Evolutionary conservation across 106 monocot species (phyloP), one percentile per base, ranked within the genome.

Genomic region (Acorus gramineus): DNA sequence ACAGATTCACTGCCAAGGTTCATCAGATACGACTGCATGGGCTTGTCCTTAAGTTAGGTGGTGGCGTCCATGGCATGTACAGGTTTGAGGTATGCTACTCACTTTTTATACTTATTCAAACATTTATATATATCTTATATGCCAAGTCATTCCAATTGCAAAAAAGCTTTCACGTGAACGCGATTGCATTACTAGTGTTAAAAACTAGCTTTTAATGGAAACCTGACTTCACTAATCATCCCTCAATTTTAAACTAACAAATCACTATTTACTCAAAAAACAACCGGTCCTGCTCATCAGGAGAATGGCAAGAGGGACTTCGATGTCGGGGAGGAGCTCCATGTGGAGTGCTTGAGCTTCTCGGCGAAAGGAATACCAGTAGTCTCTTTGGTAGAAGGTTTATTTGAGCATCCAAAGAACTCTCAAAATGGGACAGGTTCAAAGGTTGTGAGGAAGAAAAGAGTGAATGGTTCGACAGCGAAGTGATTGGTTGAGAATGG

Each of bases 51-150:
- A 82, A 96, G 54, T 63, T 96, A 46, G 75, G 64, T 49, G 82
- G 76, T 72, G 90, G 87, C 49, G 55, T 83, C 60, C 80, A 77
- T 5, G 95, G 95, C 74, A 96, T 91, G 95, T 91, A 85, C 56
- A 90, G 82, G 68, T 96, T 96, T 79, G 76, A 87, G 95, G 95
- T 96, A 84, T 4, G 4, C 28, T 28, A 28, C 28, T 28, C 28
- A 28, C 28, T 1, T 28, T 28, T 28, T 28, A 28, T 28, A 28
- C 28, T 0, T 28, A 28, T 28, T 28, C 28, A 28, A 28, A 28
- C 28, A 28, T 28, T 28, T 28, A 28, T 28, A 28, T 28, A 28
- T 28, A 28, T 28, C 28, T 0, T 28, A 28, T 28, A 28, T 28
- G 28, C 28, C 28, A 28, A 28, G 28, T 28, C 28, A 28, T 28